Conservation (phyloP, 1,284 basidiomycete genomes). For the Ceratobasidium sp. region DNA sequence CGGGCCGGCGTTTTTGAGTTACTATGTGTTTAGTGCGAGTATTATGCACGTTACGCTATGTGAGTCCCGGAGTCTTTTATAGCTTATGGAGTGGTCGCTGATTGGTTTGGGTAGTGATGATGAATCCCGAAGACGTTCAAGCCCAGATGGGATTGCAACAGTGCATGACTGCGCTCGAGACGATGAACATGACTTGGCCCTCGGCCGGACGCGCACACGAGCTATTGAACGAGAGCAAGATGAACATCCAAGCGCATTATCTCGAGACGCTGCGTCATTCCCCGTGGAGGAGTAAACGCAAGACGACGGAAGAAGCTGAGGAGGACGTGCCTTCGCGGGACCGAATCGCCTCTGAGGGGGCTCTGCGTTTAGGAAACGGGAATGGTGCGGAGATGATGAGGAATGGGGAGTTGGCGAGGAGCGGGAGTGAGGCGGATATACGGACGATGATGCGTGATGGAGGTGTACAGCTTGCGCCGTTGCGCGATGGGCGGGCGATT, state of each 20-base stretch:
- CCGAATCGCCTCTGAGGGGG: neutral
- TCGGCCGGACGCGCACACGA: conserved; percentile 52
- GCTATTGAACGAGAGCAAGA: conserved; percentile 50
- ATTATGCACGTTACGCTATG: conserved; percentile 83
- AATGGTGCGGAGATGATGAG: neutral
- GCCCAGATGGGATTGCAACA: conserved; percentile 51
- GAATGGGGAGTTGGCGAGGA: too few species aligned
- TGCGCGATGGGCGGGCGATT: conserved; percentile 19
- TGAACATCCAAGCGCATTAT: conserved; percentile 42
- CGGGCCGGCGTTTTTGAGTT: conserved; percentile 80
- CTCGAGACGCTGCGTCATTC: conserved; percentile 23
- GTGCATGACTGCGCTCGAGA: conserved; percentile 55
- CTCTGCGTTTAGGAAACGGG: neutral
- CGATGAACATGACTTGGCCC: conserved; percentile 56
- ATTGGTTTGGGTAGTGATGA: conserved; percentile 30
- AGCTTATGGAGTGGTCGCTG: too few species aligned
- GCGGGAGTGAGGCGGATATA: too few species aligned
- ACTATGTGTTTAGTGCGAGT: conserved; percentile 85
- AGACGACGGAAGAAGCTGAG: conserved; percentile 35
- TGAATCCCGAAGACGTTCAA: conserved; percentile 45
- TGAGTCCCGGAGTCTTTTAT: too few species aligned
- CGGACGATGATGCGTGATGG: conserved; percentile 8
- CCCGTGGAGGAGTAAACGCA: conserved; percentile 31
- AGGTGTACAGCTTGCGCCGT: conserved; percentile 9
- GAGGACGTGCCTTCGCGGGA: neutral